Percentiles rank a stretch among this genome's conserved stretches.
These are phyloP conservation scores for Nitzschia sp. DNA, from an alignment of 108 stramenopile species.

Conservation along the genomic window DNA sequence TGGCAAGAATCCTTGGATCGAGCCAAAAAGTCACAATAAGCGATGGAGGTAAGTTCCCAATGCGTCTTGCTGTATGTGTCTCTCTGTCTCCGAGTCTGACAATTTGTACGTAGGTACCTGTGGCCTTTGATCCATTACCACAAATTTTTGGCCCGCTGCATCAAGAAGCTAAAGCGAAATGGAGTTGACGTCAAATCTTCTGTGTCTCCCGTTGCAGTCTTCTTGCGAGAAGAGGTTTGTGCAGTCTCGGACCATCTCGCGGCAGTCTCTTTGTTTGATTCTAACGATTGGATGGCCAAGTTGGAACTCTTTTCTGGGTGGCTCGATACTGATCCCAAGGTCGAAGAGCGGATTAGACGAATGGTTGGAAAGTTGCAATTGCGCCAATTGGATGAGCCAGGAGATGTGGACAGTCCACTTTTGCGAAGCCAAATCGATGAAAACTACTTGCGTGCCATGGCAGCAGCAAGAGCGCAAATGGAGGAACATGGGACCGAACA, in stretches of 20 bases:
- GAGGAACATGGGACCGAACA: slow-evolving; percentile 27
- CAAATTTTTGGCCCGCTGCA: slow-evolving; percentile 86
- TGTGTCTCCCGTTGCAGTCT: slow-evolving; percentile 71
- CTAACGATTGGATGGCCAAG: slow-evolving; percentile 79
- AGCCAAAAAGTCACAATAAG: slow-evolving; percentile 84
- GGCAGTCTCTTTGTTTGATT: slow-evolving; percentile 75
- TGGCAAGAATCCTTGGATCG: slow-evolving; percentile 89
- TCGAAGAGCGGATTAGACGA: slow-evolving; percentile 41
- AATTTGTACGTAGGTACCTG: slow-evolving; percentile 58
- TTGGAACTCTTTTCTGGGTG: slow-evolving; percentile 73
- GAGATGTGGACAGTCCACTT: slow-evolving; percentile 68
- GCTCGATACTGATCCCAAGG: slow-evolving; percentile 45
- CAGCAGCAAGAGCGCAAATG: slow-evolving; percentile 61
- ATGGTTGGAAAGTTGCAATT: slow-evolving; percentile 57
- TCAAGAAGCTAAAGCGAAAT: slow-evolving; percentile 89
- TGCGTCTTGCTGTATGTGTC: too few species aligned
- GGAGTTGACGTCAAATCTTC: slow-evolving; percentile 79
- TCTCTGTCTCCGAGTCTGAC: too few species aligned
- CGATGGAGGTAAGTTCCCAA: slow-evolving; percentile 77
- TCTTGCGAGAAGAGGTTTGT: slow-evolving; percentile 85
- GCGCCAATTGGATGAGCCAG: slow-evolving; percentile 49
- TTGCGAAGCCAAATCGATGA: slow-evolving; percentile 73
- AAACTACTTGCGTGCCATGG: slow-evolving; percentile 73
- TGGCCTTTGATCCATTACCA: slow-evolving; percentile 92
- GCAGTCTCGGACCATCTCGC: slow-evolving; percentile 87